phyloP scores from a whole-genome alignment of 805 yeast genomes.

The Candida stauntonica region DNA sequence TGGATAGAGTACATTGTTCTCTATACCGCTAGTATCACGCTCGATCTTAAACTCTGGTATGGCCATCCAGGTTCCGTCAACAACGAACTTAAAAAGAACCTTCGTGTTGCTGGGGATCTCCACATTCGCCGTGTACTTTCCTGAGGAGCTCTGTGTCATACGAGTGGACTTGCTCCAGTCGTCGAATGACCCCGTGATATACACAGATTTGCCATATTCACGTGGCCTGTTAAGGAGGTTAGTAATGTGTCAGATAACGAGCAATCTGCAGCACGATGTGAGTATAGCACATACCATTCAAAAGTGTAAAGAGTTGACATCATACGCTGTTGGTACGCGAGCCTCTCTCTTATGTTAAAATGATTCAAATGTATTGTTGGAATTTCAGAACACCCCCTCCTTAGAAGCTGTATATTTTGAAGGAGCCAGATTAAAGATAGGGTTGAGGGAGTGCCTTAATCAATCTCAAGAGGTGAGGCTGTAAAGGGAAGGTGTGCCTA shows the following conservation, averaged over 20 bases:
- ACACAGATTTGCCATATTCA: conserved; percentile 35
- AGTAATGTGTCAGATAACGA: not conserved
- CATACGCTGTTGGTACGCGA: not conserved
- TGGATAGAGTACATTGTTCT: conserved; percentile 45
- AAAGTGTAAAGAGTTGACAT: conserved; percentile 11
- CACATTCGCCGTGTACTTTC: conserved; percentile 41
- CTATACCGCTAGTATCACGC: conserved; percentile 42
- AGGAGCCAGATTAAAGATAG: not conserved
- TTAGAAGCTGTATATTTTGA: not conserved
- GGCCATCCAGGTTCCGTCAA: conserved; percentile 53
- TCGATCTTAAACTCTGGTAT: conserved; percentile 36
- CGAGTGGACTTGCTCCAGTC: conserved; percentile 47
- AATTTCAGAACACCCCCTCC: not conserved
- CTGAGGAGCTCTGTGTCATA: conserved; percentile 36
- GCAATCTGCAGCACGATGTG: not conserved
- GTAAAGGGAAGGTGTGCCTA: no score
- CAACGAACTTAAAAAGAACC: conserved; percentile 49
- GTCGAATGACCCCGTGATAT: conserved; percentile 58
- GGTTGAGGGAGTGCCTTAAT: not conserved
- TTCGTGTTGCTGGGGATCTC: conserved; percentile 35
- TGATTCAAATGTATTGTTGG: no score
- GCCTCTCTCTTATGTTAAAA: not conserved
- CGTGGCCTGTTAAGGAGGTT: conserved; percentile 27
- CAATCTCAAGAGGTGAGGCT: not conserved
- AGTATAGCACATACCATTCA: conserved; percentile 13